These are phyloP conservation scores for Trichomonas tenax DNA, from an alignment of 208 protist species.

Conservation along the genomic window DNA sequence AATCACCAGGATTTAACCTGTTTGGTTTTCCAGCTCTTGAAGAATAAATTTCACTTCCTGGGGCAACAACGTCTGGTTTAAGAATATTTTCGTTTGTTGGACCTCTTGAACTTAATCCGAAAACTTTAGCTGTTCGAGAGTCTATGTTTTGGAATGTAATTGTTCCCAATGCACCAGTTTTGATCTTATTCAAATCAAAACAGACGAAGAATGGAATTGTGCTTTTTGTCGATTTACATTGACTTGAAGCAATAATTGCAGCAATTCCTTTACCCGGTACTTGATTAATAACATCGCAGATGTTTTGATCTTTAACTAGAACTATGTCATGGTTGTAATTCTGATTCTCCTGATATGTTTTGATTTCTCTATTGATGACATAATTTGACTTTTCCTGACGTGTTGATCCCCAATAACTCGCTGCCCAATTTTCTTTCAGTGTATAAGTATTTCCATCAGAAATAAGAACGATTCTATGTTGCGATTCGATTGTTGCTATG, in stretches of 20 bases:
- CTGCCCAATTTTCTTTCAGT: neutral
- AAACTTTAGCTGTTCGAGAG: neutral
- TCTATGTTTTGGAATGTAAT: neutral
- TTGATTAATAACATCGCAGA: too few relatives aligned
- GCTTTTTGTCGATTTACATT: neutral
- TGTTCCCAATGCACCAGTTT: neutral
- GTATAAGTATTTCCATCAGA: neutral
- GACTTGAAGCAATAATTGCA: neutral
- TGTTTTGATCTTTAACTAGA: too few relatives aligned
- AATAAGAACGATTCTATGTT: neutral
- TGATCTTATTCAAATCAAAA: neutral
- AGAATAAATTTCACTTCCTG: neutral
- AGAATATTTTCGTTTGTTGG: neutral
- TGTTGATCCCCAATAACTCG: neutral
- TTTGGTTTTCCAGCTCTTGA: neutral
- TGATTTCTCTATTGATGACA: neutral
- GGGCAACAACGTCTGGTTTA: slow-evolving; percentile 32
- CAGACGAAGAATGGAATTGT: neutral
- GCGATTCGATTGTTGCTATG: neutral
- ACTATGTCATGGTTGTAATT: too few relatives aligned
- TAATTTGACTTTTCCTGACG: too few relatives aligned
- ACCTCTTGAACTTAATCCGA: slow-evolving; percentile 18
- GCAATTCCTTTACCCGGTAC: neutral
- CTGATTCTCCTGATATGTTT: neutral
- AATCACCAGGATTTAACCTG: neutral